Conservation (phyloP, 805 yeast species). For the Isabelozyma gotoi region DNA sequence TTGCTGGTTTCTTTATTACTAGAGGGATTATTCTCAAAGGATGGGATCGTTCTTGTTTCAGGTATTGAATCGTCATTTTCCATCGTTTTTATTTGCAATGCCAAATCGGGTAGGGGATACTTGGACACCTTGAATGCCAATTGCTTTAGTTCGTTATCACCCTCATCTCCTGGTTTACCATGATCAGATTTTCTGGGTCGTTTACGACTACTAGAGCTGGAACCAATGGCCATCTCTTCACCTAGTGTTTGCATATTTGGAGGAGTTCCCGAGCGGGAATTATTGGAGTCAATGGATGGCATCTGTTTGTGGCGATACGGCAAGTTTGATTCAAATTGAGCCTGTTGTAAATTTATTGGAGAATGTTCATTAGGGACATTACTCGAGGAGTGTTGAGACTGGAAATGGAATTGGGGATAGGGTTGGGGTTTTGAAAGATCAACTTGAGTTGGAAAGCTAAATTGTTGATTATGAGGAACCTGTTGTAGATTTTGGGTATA, state of each 20-base stretch:
- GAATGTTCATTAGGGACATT: too few relatives aligned
- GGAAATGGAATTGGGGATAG: conserved; percentile 1
- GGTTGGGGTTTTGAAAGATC: background rate
- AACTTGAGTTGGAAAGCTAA: background rate
- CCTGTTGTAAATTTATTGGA: too few relatives aligned
- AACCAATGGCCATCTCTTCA: background rate
- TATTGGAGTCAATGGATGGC: too few relatives aligned
- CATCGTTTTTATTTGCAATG: conserved; percentile 42
- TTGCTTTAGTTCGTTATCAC: conserved; percentile 36
- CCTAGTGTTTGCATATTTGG: background rate
- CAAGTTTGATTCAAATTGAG: too few relatives aligned
- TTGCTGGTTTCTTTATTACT: conserved; percentile 17
- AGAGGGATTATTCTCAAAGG: background rate
- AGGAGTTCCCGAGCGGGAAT: too few relatives aligned
- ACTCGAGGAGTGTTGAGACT: conserved; percentile 1
- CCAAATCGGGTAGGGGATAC: conserved; percentile 43
- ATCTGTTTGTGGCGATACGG: too few relatives aligned
- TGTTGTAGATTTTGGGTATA: conserved; percentile 3
- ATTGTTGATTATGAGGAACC: background rate
- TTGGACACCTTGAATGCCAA: conserved; percentile 32
- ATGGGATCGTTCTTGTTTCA: conserved; percentile 6
- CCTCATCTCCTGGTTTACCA: conserved; percentile 31
- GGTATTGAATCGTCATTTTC: conserved; percentile 27
- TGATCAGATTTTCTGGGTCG: conserved; percentile 29
- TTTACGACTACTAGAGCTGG: conserved; percentile 12